Evolutionary conservation across 2,329 filamentous ascomycete genomes (phyloP), one percentile per base, ranked within the genome.

Genomic region (Elsinoe batatas): DNA sequence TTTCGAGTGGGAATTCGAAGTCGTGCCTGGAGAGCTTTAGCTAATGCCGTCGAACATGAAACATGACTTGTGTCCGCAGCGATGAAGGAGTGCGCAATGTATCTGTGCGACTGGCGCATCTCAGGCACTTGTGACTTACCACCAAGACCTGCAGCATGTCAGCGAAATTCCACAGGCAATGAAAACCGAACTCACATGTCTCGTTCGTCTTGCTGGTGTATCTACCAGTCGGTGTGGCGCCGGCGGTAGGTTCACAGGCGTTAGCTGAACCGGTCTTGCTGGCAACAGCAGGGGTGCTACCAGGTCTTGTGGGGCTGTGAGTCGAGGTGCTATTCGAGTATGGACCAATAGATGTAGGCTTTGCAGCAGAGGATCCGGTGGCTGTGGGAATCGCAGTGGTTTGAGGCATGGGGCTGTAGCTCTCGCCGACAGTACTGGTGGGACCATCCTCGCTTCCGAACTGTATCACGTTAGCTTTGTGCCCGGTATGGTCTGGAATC

Each of bases 341-440:
- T 37, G 47, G 47, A 18, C 13, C 32, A 15, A 26, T 13, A 8
- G 33, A 17, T 11, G 47, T 51, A 7, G 47, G 47, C 32, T 26
- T 17, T 36, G 47, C 32, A 18, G 47, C 32, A 5, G 47, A 51
- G 7, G 33, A 13, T 7, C 26, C 18, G 8, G 47, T 51, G 6
- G 47, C 32, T 6, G 47, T 51, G 8, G 47, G 32, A 10, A 26
- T 17, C 11, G 15, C 47, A 18, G 47, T 37, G 5, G 47, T 51
- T 22, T 33, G 37, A 8, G 47, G 47, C 47, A 51, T 51, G 7
- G 47, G 15, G n/a, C 18, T 38, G 18, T 51, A 51, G 18, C 35
- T 51, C n/a, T 33, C 44, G 12, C 44, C 44, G 2, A 49, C 44
- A 49, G 47, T 51, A 35, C 47, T 51, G 11, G 33, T 37, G 5